Conservation (phyloP, 441 rosid genomes). For the Daphne laureola region DNA sequence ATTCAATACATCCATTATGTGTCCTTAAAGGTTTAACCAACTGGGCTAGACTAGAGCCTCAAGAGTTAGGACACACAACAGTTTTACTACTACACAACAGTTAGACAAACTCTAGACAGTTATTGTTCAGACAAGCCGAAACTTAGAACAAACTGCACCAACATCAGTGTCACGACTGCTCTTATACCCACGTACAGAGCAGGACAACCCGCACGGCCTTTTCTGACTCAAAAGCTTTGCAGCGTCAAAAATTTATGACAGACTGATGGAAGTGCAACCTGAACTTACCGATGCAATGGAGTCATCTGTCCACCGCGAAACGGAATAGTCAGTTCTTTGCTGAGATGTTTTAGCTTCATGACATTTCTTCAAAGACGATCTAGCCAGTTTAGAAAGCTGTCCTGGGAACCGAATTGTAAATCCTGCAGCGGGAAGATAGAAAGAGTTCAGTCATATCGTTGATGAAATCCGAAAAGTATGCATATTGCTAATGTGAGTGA, state of each 20-base stretch:
- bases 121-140: too few relatives aligned
- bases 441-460: neutral
- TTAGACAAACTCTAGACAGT: too few relatives aligned
- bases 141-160: neutral
- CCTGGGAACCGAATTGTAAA: conserved; percentile 66
- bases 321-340: conserved; percentile 7
- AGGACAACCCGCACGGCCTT: neutral
- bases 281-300: neutral
- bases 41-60: too few relatives aligned
- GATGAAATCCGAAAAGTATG: neutral
- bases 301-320: neutral
- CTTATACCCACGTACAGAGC: neutral
- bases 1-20: too few relatives aligned
- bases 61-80: too few relatives aligned
- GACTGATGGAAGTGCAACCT: neutral
- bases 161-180: conserved; percentile 3
- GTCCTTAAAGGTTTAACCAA: too few relatives aligned
- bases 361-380: conserved; percentile 31
- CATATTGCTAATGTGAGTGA: conserved; percentile 6
- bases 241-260: neutral
- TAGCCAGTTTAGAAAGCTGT: conserved; percentile 59
- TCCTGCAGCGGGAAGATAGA: conserved; percentile 31
- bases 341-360: conserved; percentile 1
- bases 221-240: neutral
- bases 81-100: too few relatives aligned